Evolutionary conservation across 331 rosid species (phyloP), one percentile per base, ranked within the genome.

Genomic region (Stylosanthes scabra): DNA sequence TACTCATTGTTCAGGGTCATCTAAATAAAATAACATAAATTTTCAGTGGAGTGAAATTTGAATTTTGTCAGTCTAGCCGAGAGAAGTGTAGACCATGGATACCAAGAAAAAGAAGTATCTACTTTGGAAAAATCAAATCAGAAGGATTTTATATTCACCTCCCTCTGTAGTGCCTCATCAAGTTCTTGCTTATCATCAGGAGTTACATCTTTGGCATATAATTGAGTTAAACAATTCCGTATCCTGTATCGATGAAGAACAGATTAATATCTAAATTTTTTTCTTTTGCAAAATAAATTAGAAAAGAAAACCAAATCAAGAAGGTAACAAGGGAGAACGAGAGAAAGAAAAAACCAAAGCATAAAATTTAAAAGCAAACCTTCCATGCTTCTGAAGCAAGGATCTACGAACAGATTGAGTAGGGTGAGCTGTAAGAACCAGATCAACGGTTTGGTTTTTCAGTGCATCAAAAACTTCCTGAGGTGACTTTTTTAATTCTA

Each of bases 341-440:
- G 20, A 50, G 27, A 58, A 13, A 16, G 6, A 52, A 3, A 13
- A 13, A 7, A 13, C 3, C 65, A 3, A 42, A 59, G 59, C 16
- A 50, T 37, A 16, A 11, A 29, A 45, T 41, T 41, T 57, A 37
- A 47, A 54, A 70, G 55, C 83, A 71, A 81, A 93, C 98, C 98
- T 93, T 72, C 87, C 96, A 59, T 93, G 96, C 87, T 93, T 93
- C 74, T 93, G 97, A 79, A 93, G 98, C 81, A 93, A 85, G 72
- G 98, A 93, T 82, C 98, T 82, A 42, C 98, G 98, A 56, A 93
- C 86, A 0, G 98, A 90, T 80, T 93, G 98, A 39, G 98, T 93
- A 59, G 98, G 98, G 85, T 93, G 98, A 64, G 98, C 98, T 67
- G 97, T 93, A 64, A 93, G 87, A 78, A 93, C 98, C 56, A 93